Percentiles rank a stretch among this genome's conserved stretches.
These are phyloP conservation scores for Lachancea mirantina DNA, from an alignment of 805 yeast species.

Conservation along the genomic window DNA sequence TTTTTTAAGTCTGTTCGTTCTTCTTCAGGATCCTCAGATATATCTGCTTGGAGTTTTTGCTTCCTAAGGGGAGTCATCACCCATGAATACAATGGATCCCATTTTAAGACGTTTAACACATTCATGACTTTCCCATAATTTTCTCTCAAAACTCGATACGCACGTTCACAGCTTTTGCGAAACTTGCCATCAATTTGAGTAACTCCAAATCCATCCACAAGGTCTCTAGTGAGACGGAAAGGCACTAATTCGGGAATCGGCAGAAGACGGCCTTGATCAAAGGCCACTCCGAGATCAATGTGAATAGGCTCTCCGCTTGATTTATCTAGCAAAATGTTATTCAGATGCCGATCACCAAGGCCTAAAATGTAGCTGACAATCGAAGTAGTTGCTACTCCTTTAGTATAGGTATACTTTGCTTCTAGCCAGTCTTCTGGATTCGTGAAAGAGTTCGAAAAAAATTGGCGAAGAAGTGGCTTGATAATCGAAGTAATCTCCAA, in stretches of 20 bases:
- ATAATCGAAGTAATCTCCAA: slow-evolving; percentile 42
- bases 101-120: slow-evolving; percentile 74
- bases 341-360: slow-evolving; percentile 91
- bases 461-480: slow-evolving; percentile 61
- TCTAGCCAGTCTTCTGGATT: slow-evolving; percentile 70
- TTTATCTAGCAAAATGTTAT: slow-evolving; percentile 77
- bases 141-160: slow-evolving; percentile 55
- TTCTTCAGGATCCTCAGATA: slow-evolving; percentile 16
- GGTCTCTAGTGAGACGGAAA: slow-evolving; percentile 80
- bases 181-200: slow-evolving; percentile 80
- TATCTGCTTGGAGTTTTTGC: slow-evolving; percentile 42
- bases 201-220: slow-evolving; percentile 88
- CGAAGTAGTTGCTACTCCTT: slow-evolving; percentile 78
- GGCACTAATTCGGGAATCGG: slow-evolving; percentile 93
- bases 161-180: slow-evolving; percentile 63
- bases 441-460: slow-evolving; percentile 59
- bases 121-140: slow-evolving; percentile 68
- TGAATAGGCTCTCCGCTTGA: slow-evolving; percentile 89
- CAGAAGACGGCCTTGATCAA: slow-evolving; percentile 82
- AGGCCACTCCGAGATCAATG: slow-evolving; percentile 93
- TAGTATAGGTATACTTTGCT: slow-evolving; percentile 56
- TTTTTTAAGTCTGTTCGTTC: slow-evolving; percentile 15
- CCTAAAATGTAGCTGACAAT: slow-evolving; percentile 87
- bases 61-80: slow-evolving; percentile 67
- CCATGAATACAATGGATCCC: slow-evolving; percentile 95